Evolutionary conservation across 768 basidiomycete species (phyloP), one percentile per base, ranked within the genome.

Genomic region (Suillus brevipes): DNA sequence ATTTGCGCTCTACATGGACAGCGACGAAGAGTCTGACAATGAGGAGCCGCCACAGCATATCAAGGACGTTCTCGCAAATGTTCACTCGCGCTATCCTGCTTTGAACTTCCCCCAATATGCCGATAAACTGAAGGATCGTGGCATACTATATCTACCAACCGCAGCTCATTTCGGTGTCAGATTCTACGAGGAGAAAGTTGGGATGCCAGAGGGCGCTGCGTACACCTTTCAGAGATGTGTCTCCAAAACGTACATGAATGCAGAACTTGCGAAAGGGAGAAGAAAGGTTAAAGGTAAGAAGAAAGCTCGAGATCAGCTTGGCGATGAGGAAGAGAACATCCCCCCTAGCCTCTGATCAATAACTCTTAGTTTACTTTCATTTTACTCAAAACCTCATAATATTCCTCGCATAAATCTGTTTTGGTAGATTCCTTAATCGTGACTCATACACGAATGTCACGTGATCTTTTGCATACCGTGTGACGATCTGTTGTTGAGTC

Each of bases 41-140:
- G 47, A 49, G 10, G 49, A 50, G 5, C 49, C 7, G 13, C 49
- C 25, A 3, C 49, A 28, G 7, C 7, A 16, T 28, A 50, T 50
- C 6, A 8, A 50, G 49, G 25, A 50, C 6, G 25, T 50, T 5
- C 49, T 50, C 7, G 5, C 84, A 0, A 25, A 7, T 5, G 14
- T 28, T 10, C 49, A 50, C 25, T 23, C 23, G 0, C 6, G 23
- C 47, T 49, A 49, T 12, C 47, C 47, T 49, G n/a, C n/a, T 5
- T 13, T 49, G 47, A 23, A 49, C n/a, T 49, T 49, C 5, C 47
- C 12, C 1, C n/a, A 49, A 13, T 49, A 49, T 49, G 23, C 12
- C 0, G 23, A 23, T 49, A 49, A 49, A 23, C 6, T 49, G 23
- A 23, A 49, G 23, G 47, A 49, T 23, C 9, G 6, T 23, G 47